These are phyloP conservation scores for Colletotrichum lupini DNA, from an alignment of 2,329 filamentous ascomycete genomes.

Conservation along the genomic window DNA sequence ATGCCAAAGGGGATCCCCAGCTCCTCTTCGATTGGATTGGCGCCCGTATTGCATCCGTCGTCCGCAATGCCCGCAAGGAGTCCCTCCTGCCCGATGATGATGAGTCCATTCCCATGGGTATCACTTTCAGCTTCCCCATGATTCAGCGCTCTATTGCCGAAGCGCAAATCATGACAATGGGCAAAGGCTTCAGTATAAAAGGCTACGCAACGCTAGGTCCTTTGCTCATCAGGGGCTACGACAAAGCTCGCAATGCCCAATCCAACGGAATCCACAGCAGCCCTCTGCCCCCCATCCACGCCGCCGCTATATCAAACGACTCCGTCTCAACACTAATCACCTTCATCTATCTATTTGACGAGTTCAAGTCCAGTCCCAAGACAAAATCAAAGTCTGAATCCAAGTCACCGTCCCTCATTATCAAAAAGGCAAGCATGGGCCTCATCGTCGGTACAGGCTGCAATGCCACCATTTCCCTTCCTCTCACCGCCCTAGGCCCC, in stretches of 20 bases:
- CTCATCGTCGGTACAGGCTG: slow-evolving; percentile 85
- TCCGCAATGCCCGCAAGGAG: slow-evolving; percentile 64
- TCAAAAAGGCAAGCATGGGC: slow-evolving; percentile 76
- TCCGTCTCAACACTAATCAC: slow-evolving; percentile 83
- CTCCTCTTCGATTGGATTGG: slow-evolving; percentile 87
- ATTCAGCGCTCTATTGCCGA: slow-evolving; percentile 70
- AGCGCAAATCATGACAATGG: slow-evolving; percentile 75
- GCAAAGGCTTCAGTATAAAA: slow-evolving; percentile 75
- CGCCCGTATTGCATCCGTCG: slow-evolving; percentile 78
- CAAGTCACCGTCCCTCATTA: neutral
- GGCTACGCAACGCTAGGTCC: slow-evolving; percentile 70
- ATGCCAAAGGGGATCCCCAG: slow-evolving; percentile 68
- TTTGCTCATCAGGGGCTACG: slow-evolving; percentile 69
- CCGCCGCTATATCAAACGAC: slow-evolving; percentile 84
- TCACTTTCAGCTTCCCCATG: slow-evolving; percentile 80
- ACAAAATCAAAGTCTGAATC: too few relatives aligned
- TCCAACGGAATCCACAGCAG: slow-evolving; percentile 13
- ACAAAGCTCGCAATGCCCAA: slow-evolving; percentile 51
- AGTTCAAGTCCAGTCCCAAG: slow-evolving; percentile 60
- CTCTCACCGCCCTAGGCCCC: slow-evolving; percentile 69
- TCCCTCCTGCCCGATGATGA: slow-evolving; percentile 54
- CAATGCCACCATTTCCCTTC: slow-evolving; percentile 83
- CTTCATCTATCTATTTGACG: slow-evolving; percentile 77
- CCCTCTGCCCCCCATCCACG: slow-evolving; percentile 71
- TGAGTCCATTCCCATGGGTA: slow-evolving; percentile 69